A percentile compares a stretch with the other conserved stretches of the same genome.
phyloP scores from a whole-genome alignment of 169 alveolate species.

The Eimeria brunetti region DNA sequence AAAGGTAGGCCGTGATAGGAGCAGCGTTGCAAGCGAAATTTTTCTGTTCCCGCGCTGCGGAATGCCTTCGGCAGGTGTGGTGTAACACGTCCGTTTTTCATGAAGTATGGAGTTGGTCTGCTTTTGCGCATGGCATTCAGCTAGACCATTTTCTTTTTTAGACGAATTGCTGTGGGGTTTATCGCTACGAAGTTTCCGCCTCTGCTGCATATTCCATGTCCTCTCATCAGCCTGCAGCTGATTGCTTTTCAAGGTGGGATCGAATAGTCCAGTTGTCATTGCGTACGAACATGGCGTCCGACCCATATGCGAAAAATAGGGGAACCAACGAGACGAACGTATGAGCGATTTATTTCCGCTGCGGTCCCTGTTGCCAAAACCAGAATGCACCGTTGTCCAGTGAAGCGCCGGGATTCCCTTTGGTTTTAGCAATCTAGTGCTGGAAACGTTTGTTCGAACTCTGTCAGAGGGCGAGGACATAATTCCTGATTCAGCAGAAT shows the following conservation, averaged over 20 bases:
- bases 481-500: neutral
- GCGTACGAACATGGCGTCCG: neutral
- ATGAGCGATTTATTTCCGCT: neutral
- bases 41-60: neutral
- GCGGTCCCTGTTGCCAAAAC: constrained; percentile 36
- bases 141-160: neutral
- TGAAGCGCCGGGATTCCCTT: constrained; percentile 60
- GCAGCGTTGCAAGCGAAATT: constrained; percentile 13
- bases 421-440: neutral
- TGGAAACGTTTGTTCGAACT: neutral
- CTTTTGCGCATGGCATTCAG: neutral
- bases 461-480: neutral
- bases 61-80: neutral
- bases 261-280: neutral
- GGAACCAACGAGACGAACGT: neutral
- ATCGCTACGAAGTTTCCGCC: constrained; percentile 4
- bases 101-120: neutral
- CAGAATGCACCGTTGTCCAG: constrained; percentile 67
- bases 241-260: constrained; percentile 25
- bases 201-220: constrained; percentile 27
- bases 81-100: neutral
- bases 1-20: constrained; percentile 26
- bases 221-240: constrained; percentile 64
- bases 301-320: neutral
- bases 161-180: neutral